These are phyloP conservation scores for Alopecurus myosuroides DNA, from an alignment of 176 grass and related monocot genomes.

Conservation along the genomic window DNA sequence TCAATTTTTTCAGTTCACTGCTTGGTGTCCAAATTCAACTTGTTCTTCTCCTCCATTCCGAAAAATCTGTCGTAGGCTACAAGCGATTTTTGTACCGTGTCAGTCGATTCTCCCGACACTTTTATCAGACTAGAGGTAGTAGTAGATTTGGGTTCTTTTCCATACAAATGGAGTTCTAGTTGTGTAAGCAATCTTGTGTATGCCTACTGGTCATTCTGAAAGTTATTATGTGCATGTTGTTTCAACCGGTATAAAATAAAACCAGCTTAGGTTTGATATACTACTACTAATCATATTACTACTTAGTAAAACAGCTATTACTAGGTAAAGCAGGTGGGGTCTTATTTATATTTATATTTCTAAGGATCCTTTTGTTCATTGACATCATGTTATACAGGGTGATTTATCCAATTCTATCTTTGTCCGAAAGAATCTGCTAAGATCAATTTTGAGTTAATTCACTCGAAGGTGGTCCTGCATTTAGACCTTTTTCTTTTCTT, in stretches of 20 bases:
- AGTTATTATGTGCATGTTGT: not conserved
- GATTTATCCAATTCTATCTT: conserved; percentile 63
- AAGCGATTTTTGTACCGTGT: too few species aligned
- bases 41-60: too few species aligned
- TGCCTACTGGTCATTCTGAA: not conserved
- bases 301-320: not conserved
- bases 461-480: conserved; percentile 55
- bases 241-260: not conserved
- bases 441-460: conserved; percentile 60
- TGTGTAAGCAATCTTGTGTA: not conserved
- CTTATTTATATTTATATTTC: conserved; percentile 13
- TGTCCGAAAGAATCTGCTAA: conserved; percentile 76
- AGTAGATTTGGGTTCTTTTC: conserved; percentile 13
- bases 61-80: too few species aligned
- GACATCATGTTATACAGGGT: conserved; percentile 44
- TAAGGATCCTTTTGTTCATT: conserved; percentile 27
- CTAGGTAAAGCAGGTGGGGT: not conserved
- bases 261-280: not conserved
- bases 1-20: not conserved
- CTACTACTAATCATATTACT: conserved; percentile 1
- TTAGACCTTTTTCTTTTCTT: not conserved
- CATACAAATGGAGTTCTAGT: not conserved
- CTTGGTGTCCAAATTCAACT: not conserved
- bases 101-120: too few species aligned
- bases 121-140: too few species aligned